Evolutionary conservation across 805 yeast genomes (phyloP).

Genomic region (Metschnikowia shivogae): DNA sequence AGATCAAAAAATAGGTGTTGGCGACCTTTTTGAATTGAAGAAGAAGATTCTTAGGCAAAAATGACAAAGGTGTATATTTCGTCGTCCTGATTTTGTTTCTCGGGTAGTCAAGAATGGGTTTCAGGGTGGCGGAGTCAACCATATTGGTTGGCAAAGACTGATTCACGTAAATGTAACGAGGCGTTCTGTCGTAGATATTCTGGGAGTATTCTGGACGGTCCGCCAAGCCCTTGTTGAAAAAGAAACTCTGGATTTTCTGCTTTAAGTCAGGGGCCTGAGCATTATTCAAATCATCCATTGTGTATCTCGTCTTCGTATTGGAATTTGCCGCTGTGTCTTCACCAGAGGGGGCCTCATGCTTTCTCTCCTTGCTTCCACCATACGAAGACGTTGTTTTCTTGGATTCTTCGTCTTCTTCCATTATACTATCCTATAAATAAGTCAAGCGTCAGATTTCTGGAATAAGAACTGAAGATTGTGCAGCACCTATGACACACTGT

Average conservation of each 20-base stretch:
- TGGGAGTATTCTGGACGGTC: conserved; percentile 32
- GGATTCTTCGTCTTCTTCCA: conserved; percentile 6
- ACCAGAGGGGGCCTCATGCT: background rate
- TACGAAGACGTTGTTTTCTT: conserved; percentile 1
- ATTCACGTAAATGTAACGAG: conserved; percentile 48
- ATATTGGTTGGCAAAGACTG: conserved; percentile 44
- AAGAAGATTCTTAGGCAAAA: conserved; percentile 77
- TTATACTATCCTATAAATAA: conserved; percentile 1
- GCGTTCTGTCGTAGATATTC: conserved; percentile 34
- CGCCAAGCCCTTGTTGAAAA: conserved; percentile 20
- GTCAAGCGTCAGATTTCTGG: background rate
- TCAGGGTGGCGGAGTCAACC: conserved; percentile 49
- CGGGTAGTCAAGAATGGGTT: conserved; percentile 59
- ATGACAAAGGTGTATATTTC: conserved; percentile 86
- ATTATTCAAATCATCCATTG: conserved; percentile 12
- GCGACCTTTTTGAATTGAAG: conserved; percentile 80
- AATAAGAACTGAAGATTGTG: background rate
- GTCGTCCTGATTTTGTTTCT: conserved; percentile 94
- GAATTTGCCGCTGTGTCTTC: conserved; percentile 2
- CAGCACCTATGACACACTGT: background rate
- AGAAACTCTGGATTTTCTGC: conserved; percentile 12
- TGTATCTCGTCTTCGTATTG: conserved; percentile 2
- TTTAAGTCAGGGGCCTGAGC: conserved; percentile 13
- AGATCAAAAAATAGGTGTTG: conserved; percentile 75
- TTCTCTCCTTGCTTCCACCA: conserved; percentile 4